These are phyloP conservation scores for Oryza australiensis DNA, from an alignment of 176 grass and related monocot species.

Conservation along the genomic window DNA sequence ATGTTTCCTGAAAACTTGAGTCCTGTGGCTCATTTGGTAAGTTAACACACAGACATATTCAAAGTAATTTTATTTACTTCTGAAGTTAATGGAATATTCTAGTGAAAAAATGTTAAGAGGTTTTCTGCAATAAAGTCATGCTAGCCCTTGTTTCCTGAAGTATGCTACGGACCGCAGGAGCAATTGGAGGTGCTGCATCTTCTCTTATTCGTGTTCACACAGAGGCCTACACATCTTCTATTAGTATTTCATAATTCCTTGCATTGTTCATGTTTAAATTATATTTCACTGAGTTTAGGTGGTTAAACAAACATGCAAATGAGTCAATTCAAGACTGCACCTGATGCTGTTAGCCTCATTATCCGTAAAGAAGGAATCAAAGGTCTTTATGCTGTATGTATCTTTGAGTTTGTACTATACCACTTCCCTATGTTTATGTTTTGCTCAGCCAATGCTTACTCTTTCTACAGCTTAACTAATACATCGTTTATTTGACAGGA, in stretches of 20 bases:
- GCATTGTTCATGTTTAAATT: neutral
- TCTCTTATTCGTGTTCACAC: slow-evolving; percentile 70
- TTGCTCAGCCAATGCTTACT: neutral
- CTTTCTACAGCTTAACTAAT: neutral
- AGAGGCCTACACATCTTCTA: slow-evolving; percentile 35
- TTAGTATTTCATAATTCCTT: neutral
- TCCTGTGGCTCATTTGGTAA: slow-evolving; percentile 70
- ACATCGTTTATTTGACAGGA: neutral
- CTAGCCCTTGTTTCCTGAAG: slow-evolving; percentile 5
- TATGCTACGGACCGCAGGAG: slow-evolving; percentile 59
- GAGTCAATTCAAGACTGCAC: slow-evolving; percentile 59
- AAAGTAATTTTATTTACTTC: neutral
- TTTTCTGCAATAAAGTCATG: neutral
- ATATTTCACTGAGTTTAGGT: slow-evolving; percentile 42
- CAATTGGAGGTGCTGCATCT: slow-evolving; percentile 63
- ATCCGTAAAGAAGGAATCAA: slow-evolving; percentile 56
- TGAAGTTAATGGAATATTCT: neutral
- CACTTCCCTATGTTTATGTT: neutral
- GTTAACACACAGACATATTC: slow-evolving; percentile 1
- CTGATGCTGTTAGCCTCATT: slow-evolving; percentile 66
- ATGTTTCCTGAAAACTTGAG: slow-evolving; percentile 69
- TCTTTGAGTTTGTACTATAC: neutral
- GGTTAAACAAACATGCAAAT: slow-evolving; percentile 74
- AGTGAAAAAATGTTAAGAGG: neutral
- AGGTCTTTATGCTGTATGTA: slow-evolving; percentile 58